Conservation (phyloP, 306 rosid genomes). For the Ziziphus jujuba region DNA sequence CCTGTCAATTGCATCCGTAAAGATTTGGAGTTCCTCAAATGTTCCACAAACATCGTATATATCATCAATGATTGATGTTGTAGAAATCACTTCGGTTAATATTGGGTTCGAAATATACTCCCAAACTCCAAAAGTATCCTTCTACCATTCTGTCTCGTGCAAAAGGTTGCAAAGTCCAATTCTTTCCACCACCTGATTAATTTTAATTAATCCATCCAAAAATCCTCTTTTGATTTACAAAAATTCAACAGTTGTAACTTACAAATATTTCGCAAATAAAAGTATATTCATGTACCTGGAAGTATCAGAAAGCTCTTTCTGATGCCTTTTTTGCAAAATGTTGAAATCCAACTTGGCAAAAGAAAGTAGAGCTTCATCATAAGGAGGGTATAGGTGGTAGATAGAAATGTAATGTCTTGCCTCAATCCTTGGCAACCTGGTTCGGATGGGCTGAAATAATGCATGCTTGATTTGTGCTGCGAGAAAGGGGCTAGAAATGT, state of each 20-base stretch:
- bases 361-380: constrained; percentile 25
- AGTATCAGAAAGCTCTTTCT: constrained; percentile 29
- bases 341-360: constrained; percentile 54
- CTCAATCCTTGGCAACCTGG: constrained; percentile 31
- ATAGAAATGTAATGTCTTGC: constrained; percentile 33
- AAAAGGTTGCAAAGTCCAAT: constrained; percentile 36
- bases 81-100: constrained; percentile 19
- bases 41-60: constrained; percentile 45
- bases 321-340: too few relatives aligned
- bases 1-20: constrained; percentile 46
- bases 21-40: constrained; percentile 38
- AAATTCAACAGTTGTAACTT: too few relatives aligned
- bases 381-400: constrained; percentile 37
- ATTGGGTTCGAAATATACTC: constrained; percentile 37
- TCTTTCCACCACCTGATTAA: constrained; percentile 64
- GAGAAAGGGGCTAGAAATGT: too few relatives aligned
- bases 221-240: too few relatives aligned
- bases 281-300: constrained; percentile 1
- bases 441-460: constrained; percentile 41
- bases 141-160: constrained; percentile 52
- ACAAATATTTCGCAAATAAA: too few relatives aligned
- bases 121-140: constrained; percentile 46
- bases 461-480: too few relatives aligned
- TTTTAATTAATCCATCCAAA: too few relatives aligned
- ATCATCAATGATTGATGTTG: constrained; percentile 40